A percentile compares a stretch with the other conserved stretches of the same genome.
Evolutionary conservation across 2,329 filamentous ascomycete species (phyloP).

Genomic region (Leptographium procerum): DNA sequence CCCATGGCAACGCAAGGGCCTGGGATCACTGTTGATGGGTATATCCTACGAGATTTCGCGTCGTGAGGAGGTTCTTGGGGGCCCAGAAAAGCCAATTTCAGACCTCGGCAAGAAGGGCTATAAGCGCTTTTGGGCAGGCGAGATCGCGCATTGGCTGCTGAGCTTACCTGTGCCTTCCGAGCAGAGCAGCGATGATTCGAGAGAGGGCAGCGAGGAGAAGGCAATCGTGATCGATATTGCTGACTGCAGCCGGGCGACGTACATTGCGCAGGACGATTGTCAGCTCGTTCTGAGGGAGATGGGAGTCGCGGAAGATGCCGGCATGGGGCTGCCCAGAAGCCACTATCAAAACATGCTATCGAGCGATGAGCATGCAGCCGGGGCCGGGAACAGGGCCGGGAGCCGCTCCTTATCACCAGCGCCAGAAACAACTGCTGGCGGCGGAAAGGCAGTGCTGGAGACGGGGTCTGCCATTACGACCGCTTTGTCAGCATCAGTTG

Average conservation of each 20-base stretch:
- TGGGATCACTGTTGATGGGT: constrained; percentile 83
- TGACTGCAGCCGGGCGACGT: constrained; percentile 65
- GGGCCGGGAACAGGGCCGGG: constrained; percentile 1
- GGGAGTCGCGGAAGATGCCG: constrained; percentile 54
- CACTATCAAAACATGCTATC: background rate
- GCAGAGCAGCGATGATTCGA: too few species aligned
- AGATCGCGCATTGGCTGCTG: constrained; percentile 62
- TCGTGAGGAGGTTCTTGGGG: constrained; percentile 72
- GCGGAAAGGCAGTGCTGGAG: background rate
- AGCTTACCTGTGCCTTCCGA: constrained; percentile 22
- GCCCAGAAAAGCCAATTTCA: constrained; percentile 87
- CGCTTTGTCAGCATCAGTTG: constrained; percentile 7
- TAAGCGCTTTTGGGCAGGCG: constrained; percentile 72
- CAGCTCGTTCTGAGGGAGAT: constrained; percentile 68
- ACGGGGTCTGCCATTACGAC: background rate
- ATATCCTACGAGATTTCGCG: constrained; percentile 86
- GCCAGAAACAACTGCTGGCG: background rate
- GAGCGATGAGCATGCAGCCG: background rate
- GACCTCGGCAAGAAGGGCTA: constrained; percentile 78
- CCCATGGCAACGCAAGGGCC: constrained; percentile 83
- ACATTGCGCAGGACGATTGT: constrained; percentile 78
- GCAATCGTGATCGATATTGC: constrained; percentile 52
- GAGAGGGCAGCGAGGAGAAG: constrained; percentile 11
- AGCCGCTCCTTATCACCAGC: constrained; percentile 5
- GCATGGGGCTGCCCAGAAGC: constrained; percentile 27